phyloP scores from a whole-genome alignment of 2,329 filamentous ascomycete species.

The Colletotrichum sp. region DNA sequence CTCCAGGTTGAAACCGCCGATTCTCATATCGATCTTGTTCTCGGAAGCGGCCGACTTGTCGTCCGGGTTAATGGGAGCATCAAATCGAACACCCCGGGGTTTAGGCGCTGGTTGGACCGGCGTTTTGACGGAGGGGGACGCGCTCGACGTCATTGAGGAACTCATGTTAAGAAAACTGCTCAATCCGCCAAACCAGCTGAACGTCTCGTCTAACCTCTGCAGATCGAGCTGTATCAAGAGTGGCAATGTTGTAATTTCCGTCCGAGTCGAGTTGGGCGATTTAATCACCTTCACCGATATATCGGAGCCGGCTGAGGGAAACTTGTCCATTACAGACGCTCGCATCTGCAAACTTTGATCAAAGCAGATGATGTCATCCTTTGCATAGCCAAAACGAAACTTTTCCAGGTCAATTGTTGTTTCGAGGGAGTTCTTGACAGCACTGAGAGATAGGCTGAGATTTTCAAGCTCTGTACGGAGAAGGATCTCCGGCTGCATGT shows the following conservation, averaged over 20 bases:
- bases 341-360: slow-evolving; percentile 62
- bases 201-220: slow-evolving; percentile 81
- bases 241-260: slow-evolving; percentile 78
- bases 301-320: slow-evolving; percentile 62
- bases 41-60: slow-evolving; percentile 51
- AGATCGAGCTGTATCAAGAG: slow-evolving; percentile 79
- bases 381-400: slow-evolving; percentile 66
- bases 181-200: slow-evolving; percentile 88
- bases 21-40: slow-evolving; percentile 76
- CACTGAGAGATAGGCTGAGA: slow-evolving; percentile 37
- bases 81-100: slow-evolving; percentile 62
- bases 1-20: slow-evolving; percentile 78
- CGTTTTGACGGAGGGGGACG: slow-evolving; percentile 51
- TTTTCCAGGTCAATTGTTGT: slow-evolving; percentile 56
- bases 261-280: slow-evolving; percentile 47
- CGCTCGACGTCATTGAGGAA: slow-evolving; percentile 78
- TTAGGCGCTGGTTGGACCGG: slow-evolving; percentile 46
- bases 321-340: slow-evolving; percentile 63
- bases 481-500: slow-evolving; percentile 54
- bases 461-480: slow-evolving; percentile 55
- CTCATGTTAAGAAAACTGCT: slow-evolving; percentile 91
- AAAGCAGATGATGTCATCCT: slow-evolving; percentile 68
- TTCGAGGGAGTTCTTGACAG: slow-evolving; percentile 30
- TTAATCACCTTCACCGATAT: slow-evolving; percentile 58
- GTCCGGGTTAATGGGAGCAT: slow-evolving; percentile 54